Conservation (phyloP, 495 filamentous ascomycete species). For the Gamarada debralockiae region DNA sequence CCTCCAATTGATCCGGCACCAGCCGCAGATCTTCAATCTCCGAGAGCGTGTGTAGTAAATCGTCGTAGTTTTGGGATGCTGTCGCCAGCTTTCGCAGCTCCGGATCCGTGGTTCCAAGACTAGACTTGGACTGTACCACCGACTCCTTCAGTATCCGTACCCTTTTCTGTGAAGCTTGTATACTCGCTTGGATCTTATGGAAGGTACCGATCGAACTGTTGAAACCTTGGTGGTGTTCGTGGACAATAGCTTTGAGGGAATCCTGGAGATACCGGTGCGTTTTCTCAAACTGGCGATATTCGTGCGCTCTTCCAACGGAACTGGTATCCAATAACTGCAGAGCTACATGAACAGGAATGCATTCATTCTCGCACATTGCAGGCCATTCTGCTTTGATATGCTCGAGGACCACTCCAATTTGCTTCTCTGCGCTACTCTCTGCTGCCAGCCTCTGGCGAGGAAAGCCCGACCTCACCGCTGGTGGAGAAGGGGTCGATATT, state of each 20-base stretch:
- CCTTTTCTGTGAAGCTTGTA: slow-evolving; percentile 80
- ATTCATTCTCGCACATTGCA: slow-evolving; percentile 82
- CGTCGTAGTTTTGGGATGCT: slow-evolving; percentile 86
- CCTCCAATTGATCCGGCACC: slow-evolving; percentile 91
- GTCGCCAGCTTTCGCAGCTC: slow-evolving; percentile 85
- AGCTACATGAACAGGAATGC: slow-evolving; percentile 88
- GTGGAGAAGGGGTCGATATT: slow-evolving; percentile 11
- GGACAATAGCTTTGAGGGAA: slow-evolving; percentile 91
- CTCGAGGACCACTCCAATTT: slow-evolving; percentile 24
- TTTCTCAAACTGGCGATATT: slow-evolving; percentile 76
- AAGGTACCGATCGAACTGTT: slow-evolving; percentile 99
- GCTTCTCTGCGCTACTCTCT: slow-evolving; percentile 24
- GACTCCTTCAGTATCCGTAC: slow-evolving; percentile 80
- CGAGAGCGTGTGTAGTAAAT: slow-evolving; percentile 77
- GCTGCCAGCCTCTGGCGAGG: slow-evolving; percentile 5
- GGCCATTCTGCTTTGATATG: slow-evolving; percentile 82
- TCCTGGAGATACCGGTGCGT: slow-evolving; percentile 82
- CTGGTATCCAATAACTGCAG: slow-evolving; percentile 90
- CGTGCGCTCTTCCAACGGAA: slow-evolving; percentile 84
- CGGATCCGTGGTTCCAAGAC: slow-evolving; percentile 80
- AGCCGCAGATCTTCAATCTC: slow-evolving; percentile 85
- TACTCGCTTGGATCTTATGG: slow-evolving; percentile 94
- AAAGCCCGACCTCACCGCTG: slow-evolving; percentile 1
- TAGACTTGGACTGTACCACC: slow-evolving; percentile 74
- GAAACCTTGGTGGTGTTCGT: slow-evolving; percentile 98